phyloP scores from a whole-genome alignment of 2,329 filamentous ascomycete species.

The Stenocarpella maydis region DNA sequence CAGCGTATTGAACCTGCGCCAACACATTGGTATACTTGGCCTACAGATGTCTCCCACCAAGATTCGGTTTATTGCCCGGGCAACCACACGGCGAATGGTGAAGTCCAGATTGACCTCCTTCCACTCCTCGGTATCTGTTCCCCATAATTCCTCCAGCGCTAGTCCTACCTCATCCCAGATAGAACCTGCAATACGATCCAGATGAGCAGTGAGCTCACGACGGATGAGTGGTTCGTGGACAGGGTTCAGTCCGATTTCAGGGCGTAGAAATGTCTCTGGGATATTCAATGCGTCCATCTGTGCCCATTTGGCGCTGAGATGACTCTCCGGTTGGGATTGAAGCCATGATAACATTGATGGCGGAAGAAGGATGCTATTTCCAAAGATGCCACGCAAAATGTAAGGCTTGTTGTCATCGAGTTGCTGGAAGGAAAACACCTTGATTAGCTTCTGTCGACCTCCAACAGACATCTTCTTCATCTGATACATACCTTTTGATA shows the following conservation, averaged over 20 bases:
- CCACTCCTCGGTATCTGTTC: neutral
- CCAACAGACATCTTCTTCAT: neutral
- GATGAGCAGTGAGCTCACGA: neutral
- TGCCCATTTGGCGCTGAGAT: constrained; percentile 11
- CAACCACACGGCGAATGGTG: constrained; percentile 12
- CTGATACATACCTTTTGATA: neutral
- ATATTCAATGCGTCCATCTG: constrained; percentile 12
- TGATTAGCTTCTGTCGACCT: neutral
- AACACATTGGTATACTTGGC: neutral
- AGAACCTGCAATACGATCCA: neutral
- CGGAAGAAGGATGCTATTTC: neutral
- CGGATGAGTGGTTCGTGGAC: neutral
- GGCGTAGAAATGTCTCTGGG: neutral
- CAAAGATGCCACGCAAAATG: neutral
- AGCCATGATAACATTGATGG: neutral
- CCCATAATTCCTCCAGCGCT: neutral
- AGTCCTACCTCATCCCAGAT: neutral
- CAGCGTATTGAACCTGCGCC: neutral
- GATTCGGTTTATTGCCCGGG: constrained; percentile 1
- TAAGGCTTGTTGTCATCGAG: neutral
- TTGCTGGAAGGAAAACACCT: neutral
- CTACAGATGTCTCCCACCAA: neutral
- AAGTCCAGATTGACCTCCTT: neutral
- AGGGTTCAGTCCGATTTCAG: neutral
- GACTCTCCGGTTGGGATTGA: neutral